Evolutionary conservation across 2,329 filamentous ascomycete genomes (phyloP), one percentile per base, ranked within the genome.

Genomic region (Penicillium sp.): DNA sequence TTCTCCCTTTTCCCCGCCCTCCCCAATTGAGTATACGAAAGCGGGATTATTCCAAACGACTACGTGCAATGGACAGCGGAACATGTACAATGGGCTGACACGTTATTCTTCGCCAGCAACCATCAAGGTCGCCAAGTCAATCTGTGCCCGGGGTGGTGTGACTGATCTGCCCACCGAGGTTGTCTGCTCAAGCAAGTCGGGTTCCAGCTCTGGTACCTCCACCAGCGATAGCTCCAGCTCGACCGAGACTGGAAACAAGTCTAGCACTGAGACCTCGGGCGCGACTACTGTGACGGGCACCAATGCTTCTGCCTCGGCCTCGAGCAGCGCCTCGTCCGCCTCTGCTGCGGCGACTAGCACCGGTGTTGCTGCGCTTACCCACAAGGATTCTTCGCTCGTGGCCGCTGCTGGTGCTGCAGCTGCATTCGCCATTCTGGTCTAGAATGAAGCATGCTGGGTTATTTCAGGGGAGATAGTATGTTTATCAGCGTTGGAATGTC

Each of bases 71-170:
- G 6, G 21, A 44, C 34, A 34, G 31, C 13, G 19, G n/a, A 32
- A 12, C 9, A 26, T 19, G 4, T 32, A 19, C 34, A 46, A 4
- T 19, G 15, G 13, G n/a, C 44, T 46, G 10, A 46, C 15, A 9
- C 13, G 19, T 40, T 38, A 17, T 26, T 26, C 41, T 24, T 15
- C 12, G 3, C 6, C 45, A 72, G 69, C 58, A 24, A 64, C 65
- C 28, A 54, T 71, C 47, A 51, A 64, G 31, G 67, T 61, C 52
- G 68, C 70, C 44, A 58, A 65, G 45, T 57, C 61, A 19, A 65
- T 73, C 59, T 74, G 71, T 58, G 61, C 61, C 28, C 59, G 61
- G 31, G 69, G 59, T 10, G 69, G 69, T 28, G 61, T 71, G 43
- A 68, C 57, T 29, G 57, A 66, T 43, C 57, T 72, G 22, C 69